These are phyloP conservation scores for Volvox reticuliferus DNA, from an alignment of 139 green algal species.

Conservation along the genomic window DNA sequence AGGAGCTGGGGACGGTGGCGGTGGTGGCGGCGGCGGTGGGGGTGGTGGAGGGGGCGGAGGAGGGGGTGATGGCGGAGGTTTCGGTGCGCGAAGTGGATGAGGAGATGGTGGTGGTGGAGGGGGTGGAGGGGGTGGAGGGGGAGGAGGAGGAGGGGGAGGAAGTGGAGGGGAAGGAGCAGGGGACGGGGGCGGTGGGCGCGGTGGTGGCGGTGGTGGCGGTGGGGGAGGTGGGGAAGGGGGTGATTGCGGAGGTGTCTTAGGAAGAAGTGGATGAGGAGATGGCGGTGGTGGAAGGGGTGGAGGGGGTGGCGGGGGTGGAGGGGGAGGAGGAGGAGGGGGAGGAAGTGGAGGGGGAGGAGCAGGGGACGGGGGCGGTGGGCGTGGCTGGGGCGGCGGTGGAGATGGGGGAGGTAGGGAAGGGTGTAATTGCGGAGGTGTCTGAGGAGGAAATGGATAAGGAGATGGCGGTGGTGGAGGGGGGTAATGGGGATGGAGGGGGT, in stretches of 20 bases:
- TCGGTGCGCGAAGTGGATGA: neutral
- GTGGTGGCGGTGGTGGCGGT: too few species aligned
- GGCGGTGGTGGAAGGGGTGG: too few species aligned
- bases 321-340: too few species aligned
- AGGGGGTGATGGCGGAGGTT: neutral
- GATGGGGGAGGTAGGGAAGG: neutral
- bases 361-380: neutral
- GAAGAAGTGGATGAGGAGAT: too few species aligned
- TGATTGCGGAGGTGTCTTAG: too few species aligned
- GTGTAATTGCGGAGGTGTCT: neutral
- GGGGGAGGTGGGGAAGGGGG: too few species aligned
- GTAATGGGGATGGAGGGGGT: neutral
- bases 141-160: too few species aligned
- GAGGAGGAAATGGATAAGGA: neutral
- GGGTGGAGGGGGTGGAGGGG: too few species aligned
- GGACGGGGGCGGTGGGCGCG: too few species aligned
- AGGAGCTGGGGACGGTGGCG: neutral
- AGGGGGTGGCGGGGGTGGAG: neutral
- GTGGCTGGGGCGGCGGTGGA: neutral
- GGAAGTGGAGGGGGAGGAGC: too few species aligned
- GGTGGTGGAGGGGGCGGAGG: neutral
- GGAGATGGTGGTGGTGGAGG: neutral
- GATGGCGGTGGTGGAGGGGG: neutral
- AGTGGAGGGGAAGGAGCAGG: too few species aligned
- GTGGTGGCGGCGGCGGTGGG: neutral